phyloP scores from a whole-genome alignment of 768 basidiomycete genomes.

The Kwoniella sp. region DNA sequence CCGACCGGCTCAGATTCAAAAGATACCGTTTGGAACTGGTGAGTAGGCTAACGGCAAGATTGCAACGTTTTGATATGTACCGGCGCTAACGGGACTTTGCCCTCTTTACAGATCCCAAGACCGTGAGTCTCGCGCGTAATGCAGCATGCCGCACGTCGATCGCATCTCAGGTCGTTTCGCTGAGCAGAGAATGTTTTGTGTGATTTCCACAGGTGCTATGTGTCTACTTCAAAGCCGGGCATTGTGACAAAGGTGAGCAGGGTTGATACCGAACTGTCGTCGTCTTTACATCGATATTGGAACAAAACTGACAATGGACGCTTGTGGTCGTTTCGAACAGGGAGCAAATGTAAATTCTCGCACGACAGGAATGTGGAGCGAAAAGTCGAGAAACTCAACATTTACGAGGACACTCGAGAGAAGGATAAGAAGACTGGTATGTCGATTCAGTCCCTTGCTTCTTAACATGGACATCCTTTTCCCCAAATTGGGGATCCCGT shows the following conservation, averaged over 20 bases:
- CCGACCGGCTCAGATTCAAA: constrained; percentile 60
- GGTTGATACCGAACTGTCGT: not conserved
- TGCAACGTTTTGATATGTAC: too few species aligned
- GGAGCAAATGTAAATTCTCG: constrained; percentile 83
- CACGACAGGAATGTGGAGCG: constrained; percentile 86
- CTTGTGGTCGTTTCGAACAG: too few species aligned
- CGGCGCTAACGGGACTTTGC: not conserved
- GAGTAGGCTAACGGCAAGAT: too few species aligned
- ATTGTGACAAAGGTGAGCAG: constrained; percentile 78
- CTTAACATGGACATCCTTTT: too few species aligned
- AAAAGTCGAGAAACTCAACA: constrained; percentile 91
- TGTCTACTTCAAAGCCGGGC: constrained; percentile 86
- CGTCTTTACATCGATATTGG: too few species aligned
- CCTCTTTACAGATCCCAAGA: constrained; percentile 74
- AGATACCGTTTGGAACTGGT: constrained; percentile 81
- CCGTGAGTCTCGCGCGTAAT: constrained; percentile 49
- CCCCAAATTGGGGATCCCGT: not conserved
- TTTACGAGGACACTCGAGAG: constrained; percentile 79
- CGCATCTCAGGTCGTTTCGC: not conserved
- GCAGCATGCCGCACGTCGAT: too few species aligned
- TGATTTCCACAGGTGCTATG: constrained; percentile 66
- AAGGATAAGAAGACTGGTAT: constrained; percentile 66
- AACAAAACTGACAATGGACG: not conserved
- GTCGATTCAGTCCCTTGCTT: constrained; percentile 19
- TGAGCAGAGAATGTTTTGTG: not conserved